phyloP scores from a whole-genome alignment of 1,139 yeast species.

The Suhomyces terraborum region DNA sequence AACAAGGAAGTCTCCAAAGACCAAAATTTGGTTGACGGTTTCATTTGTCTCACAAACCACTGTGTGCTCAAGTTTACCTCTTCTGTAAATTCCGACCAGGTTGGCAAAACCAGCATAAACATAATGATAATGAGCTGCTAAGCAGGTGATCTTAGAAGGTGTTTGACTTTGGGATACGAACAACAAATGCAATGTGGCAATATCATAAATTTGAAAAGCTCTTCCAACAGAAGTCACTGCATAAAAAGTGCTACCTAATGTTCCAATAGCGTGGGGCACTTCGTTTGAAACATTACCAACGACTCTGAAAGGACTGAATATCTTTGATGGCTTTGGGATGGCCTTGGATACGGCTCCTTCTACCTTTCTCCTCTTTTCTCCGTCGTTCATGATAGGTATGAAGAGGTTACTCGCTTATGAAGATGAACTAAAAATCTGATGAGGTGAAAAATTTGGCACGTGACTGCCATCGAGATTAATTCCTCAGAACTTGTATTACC shows the following conservation, averaged over 20 bases:
- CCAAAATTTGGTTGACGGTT: constrained; percentile 51
- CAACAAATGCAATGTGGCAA: constrained; percentile 78
- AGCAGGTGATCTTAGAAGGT: constrained; percentile 63
- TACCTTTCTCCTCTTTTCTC: constrained; percentile 37
- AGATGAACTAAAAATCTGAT: constrained; percentile 5
- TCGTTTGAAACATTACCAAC: constrained; percentile 74
- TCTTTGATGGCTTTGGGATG: constrained; percentile 27
- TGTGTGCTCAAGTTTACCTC: constrained; percentile 74
- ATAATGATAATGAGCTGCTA: constrained; percentile 81
- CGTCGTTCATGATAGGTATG: constrained; percentile 31
- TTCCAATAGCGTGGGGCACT: constrained; percentile 83
- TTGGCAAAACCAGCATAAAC: constrained; percentile 79
- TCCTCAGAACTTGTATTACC: background rate
- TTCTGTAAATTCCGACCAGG: constrained; percentile 72
- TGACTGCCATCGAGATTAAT: constrained; percentile 2
- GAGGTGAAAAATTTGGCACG: constrained; percentile 10
- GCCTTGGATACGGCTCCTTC: constrained; percentile 10
- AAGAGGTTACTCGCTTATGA: background rate
- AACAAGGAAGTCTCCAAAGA: constrained; percentile 81
- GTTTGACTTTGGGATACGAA: constrained; percentile 87
- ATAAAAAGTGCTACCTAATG: constrained; percentile 84
- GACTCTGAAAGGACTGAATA: constrained; percentile 50
- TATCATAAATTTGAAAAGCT: constrained; percentile 91
- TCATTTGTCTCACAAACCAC: constrained; percentile 39
- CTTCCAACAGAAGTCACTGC: constrained; percentile 89